These are phyloP conservation scores for Pythium dissimile DNA, from an alignment of 352 stramenopile genomes.

Conservation along the genomic window DNA sequence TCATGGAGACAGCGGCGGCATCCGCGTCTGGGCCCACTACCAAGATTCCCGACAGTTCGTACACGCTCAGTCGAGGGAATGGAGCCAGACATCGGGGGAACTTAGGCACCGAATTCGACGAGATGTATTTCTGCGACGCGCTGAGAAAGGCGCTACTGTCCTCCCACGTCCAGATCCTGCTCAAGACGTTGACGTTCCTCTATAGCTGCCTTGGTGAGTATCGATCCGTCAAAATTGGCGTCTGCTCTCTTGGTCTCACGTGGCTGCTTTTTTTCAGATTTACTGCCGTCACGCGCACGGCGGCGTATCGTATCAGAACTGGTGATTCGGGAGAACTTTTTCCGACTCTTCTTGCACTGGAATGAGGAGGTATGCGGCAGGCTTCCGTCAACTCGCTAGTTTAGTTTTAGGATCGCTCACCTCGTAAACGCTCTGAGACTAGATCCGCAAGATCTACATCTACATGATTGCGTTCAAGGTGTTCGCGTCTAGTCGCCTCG, in stretches of 20 bases:
- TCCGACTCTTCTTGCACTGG: conserved; percentile 84
- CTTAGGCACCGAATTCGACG: conserved; percentile 40
- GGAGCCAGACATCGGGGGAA: background rate
- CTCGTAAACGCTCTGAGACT: background rate
- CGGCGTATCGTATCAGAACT: conserved; percentile 69
- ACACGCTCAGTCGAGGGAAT: background rate
- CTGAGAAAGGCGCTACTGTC: conserved; percentile 74
- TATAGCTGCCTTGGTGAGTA: conserved; percentile 80
- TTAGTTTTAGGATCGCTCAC: background rate
- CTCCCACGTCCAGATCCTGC: conserved; percentile 75
- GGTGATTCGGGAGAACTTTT: conserved; percentile 85
- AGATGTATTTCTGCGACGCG: conserved; percentile 62
- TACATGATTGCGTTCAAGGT: conserved; percentile 87
- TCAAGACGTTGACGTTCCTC: conserved; percentile 84
- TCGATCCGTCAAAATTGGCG: background rate
- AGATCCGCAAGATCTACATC: conserved; percentile 85
- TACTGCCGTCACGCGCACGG: conserved; percentile 58
- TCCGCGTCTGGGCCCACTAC: too few relatives aligned
- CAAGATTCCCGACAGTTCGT: background rate
- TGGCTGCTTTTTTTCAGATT: conserved; percentile 35
- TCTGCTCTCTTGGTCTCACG: too few relatives aligned
- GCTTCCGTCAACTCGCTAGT: background rate
- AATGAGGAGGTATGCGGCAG: conserved; percentile 70
- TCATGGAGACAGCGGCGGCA: conserved; percentile 31
- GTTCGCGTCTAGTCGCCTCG: conserved; percentile 66